Evolutionary conservation across 192 early-diverging fungal genomes (phyloP).

Genomic region (Backusella psychrophila): DNA sequence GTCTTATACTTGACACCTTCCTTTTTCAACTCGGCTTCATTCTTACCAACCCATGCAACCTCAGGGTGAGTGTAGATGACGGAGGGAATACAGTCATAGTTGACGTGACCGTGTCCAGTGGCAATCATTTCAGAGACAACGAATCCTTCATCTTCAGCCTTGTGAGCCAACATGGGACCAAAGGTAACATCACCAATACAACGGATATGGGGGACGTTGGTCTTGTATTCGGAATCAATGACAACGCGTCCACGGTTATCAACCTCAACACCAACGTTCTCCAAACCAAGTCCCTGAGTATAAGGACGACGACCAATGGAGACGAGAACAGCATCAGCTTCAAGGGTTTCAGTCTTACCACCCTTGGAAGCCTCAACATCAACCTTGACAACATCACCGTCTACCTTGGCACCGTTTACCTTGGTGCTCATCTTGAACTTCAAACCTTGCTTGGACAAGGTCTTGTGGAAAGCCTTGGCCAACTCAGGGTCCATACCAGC

Average conservation of each 20-base stretch:
- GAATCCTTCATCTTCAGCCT: slow-evolving; percentile 98
- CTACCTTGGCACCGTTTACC: slow-evolving; percentile 83
- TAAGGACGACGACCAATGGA: slow-evolving; percentile 94
- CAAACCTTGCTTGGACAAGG: slow-evolving; percentile 92
- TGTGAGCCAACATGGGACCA: slow-evolving; percentile 99
- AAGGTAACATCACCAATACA: slow-evolving; percentile 97
- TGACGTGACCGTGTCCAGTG: slow-evolving; percentile 94
- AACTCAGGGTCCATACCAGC: slow-evolving; percentile 97
- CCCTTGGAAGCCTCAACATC: slow-evolving; percentile 88
- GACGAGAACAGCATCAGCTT: slow-evolving; percentile 90
- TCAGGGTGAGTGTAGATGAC: slow-evolving; percentile 99
- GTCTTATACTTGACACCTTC: slow-evolving; percentile 84
- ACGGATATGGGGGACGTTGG: slow-evolving; percentile 82
- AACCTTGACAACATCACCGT: slow-evolving; percentile 85
- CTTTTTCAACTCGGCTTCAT: slow-evolving; percentile 91
- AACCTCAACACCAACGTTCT: slow-evolving; percentile 86
- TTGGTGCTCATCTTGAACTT: slow-evolving; percentile 99
- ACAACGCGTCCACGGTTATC: slow-evolving; percentile 87
- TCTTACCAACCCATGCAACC: slow-evolving; percentile 98
- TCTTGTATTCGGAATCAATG: slow-evolving; percentile 84
- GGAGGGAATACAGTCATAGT: slow-evolving; percentile 97
- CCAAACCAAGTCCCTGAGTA: slow-evolving; percentile 89
- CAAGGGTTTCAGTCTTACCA: slow-evolving; percentile 76
- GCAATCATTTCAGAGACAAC: slow-evolving; percentile 93
- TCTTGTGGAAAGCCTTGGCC: slow-evolving; percentile 91